Evolutionary conservation across 2,329 filamentous ascomycete genomes (phyloP).

Genomic region (Rhinocladiella mackenziei): DNA sequence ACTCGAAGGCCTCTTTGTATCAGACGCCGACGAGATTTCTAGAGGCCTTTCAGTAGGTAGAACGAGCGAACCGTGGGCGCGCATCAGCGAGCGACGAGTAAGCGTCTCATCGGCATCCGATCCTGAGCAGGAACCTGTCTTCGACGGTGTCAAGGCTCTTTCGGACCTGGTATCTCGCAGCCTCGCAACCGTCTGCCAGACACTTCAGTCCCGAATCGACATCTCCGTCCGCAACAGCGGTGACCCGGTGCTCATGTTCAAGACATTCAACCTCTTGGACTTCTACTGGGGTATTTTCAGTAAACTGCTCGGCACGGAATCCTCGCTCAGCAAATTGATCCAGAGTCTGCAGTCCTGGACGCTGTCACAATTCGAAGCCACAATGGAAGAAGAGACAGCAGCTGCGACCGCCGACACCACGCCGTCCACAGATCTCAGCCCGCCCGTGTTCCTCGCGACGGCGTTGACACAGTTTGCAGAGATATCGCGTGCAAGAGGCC

Average conservation of each 20-base stretch:
- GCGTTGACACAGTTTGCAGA: conserved; percentile 48
- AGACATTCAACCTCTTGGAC: conserved; percentile 78
- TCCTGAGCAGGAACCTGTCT: conserved; percentile 55
- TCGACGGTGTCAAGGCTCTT: conserved; percentile 76
- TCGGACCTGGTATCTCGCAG: conserved; percentile 84
- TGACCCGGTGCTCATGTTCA: conserved; percentile 82
- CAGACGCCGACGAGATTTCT: conserved; percentile 82
- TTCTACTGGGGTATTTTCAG: conserved; percentile 87
- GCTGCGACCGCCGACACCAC: conserved; percentile 5
- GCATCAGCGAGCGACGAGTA: conserved; percentile 34
- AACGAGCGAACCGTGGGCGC: conserved; percentile 78
- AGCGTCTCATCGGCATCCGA: conserved; percentile 4
- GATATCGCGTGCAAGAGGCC: conserved; percentile 32
- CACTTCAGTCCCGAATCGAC: conserved; percentile 85
- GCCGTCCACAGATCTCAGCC: conserved; percentile 19
- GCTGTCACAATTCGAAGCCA: conserved; percentile 43
- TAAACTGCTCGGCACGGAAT: conserved; percentile 62
- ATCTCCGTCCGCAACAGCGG: conserved; percentile 91
- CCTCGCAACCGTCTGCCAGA: conserved; percentile 71
- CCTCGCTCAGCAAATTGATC: conserved; percentile 12
- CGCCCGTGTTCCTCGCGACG: conserved; percentile 23
- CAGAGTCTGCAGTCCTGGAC: conserved; percentile 39
- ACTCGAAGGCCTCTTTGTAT: conserved; percentile 83
- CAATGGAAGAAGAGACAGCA: conserved; percentile 20
- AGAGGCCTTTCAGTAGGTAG: conserved; percentile 74